Base-by-base conservation (phyloP, 2,329 filamentous ascomycete genomes). In the Aureobasidium sp. region DNA sequence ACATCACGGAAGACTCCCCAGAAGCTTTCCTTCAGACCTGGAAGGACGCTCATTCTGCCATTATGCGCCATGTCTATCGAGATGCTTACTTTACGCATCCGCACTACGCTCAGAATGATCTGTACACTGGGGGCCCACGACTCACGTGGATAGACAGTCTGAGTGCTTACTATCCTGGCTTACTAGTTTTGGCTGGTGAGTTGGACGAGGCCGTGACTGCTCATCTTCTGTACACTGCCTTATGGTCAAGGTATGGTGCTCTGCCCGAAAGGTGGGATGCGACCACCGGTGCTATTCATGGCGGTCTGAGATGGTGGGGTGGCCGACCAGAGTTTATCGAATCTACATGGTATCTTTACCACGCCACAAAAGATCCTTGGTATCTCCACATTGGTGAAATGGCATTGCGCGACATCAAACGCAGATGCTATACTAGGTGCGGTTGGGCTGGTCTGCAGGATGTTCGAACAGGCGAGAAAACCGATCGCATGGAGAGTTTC, bases 401-500 rank as follows among this genome's bases (percentile, higher is more conserved):
- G 94, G 87, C 91, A 0, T 79, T 97, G 61, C 84, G 85, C 63
- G 94, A 99, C 70, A 91, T 99, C 69, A 87, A 89, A 69, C 82
- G 90, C 53, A 84, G 93, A 60, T 99, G 94, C 75, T 91, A 90
- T 85, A 91, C 91, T 0, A 83, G 84, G 65, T 99, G 94, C 69
- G 94, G 94, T 44, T 97, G 93, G 91, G 90, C 93, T 15, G 93
- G 93, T 0, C 80, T 97, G 44, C 75, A 78, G 34, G 79, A 82
- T 64, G 79, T 82, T 22, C 73, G 75, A 8, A 78, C 72, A n/a
- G 93, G 93, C 3, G 90, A 97, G 75, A 85, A 91, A 74, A 90
- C 85, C 68, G 92, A 99, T 72, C 88, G 94, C 37, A 97, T 97
- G 94, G 94, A 99, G 75, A 97, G 93, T 72, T 99, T 97, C 80